Evolutionary conservation across 2,329 filamentous ascomycete genomes (phyloP), one percentile per base, ranked within the genome.

Genomic region (Fusarium albosuccineum): DNA sequence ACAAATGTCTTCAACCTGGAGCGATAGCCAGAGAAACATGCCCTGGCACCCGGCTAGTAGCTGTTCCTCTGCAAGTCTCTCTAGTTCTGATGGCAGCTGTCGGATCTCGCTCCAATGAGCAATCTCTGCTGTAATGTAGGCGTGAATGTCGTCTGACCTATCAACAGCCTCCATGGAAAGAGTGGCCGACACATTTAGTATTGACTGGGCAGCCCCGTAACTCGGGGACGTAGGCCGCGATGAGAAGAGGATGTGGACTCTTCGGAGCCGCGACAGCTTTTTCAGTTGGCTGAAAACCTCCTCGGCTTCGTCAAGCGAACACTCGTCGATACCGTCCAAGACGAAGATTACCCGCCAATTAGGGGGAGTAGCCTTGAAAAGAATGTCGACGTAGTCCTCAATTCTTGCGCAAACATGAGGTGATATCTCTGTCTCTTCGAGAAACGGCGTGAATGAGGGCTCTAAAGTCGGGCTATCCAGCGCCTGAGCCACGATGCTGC

Each of bases 101-200:
- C 46, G n/a, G 6, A 50, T 50, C 1, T 0, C 2, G 11, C 27
- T 50, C 46, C 46, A 50, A 5, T 14, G 34, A 0, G 9, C 7
- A 5, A 50, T 37, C 14, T 50, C 46, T 0, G 46, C 17, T 5
- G 33, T 17, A 2, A 50, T n/a, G 33, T 50, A 50, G 3, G 46
- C 17, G 4, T 33, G 33, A 9, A 50, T 50, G 9, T 50, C 46
- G 0, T 16, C 2, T 5, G 46, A 36, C 9, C 46, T 36, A 10
- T 50, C 33, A 3, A 34, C 46, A n/a, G 33, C 13, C 4, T 50
- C 46, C 46, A 50, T 37, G 9, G 46, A 50, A 3, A 50, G 46
- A 29, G 46, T 16, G 9, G 17, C n/a, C 3, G 3, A 1, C 17
- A 9, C 13, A 37, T 9, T 9, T 6, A 50, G 3, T 1, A 13